These are phyloP conservation scores for Polysphondylium violaceum DNA, from an alignment of 78 protist species.

Conservation along the genomic window DNA sequence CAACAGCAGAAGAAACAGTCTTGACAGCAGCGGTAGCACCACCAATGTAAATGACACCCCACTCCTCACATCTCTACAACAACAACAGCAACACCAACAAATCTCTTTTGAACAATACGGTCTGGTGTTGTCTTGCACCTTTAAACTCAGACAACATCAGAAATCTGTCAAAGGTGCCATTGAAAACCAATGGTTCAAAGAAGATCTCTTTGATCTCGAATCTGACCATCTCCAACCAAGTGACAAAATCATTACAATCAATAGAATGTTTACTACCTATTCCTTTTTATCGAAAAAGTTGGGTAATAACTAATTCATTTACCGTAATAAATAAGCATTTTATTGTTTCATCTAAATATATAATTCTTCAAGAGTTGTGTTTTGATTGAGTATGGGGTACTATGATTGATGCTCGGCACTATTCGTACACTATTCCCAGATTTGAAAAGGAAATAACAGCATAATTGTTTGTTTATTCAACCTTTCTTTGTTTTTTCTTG, in stretches of 20 bases:
- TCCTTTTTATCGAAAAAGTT: constrained; percentile 48
- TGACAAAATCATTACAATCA: constrained; percentile 45
- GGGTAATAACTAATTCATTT: not conserved
- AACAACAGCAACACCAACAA: not conserved
- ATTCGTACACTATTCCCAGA: too few species aligned
- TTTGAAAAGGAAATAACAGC: too few species aligned
- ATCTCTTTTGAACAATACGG: constrained; percentile 64
- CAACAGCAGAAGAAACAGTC: not conserved
- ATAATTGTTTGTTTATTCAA: too few species aligned
- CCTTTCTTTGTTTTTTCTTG: too few species aligned
- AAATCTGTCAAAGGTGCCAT: not conserved
- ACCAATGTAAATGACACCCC: not conserved
- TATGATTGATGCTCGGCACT: too few species aligned
- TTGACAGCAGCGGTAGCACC: not conserved
- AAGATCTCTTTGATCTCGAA: constrained; percentile 63
- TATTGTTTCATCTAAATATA: too few species aligned
- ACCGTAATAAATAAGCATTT: too few species aligned
- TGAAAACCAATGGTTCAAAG: constrained; percentile 56
- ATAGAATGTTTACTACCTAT: constrained; percentile 69
- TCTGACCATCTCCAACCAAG: constrained; percentile 30
- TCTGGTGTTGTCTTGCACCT: constrained; percentile 1
- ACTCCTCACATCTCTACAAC: not conserved
- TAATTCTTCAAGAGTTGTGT: too few species aligned
- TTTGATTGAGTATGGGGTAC: too few species aligned
- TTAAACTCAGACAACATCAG: constrained; percentile 30